These are phyloP conservation scores for Kalmusia sp. DNA, from an alignment of 2,329 filamentous ascomycete species.

Conservation along the genomic window DNA sequence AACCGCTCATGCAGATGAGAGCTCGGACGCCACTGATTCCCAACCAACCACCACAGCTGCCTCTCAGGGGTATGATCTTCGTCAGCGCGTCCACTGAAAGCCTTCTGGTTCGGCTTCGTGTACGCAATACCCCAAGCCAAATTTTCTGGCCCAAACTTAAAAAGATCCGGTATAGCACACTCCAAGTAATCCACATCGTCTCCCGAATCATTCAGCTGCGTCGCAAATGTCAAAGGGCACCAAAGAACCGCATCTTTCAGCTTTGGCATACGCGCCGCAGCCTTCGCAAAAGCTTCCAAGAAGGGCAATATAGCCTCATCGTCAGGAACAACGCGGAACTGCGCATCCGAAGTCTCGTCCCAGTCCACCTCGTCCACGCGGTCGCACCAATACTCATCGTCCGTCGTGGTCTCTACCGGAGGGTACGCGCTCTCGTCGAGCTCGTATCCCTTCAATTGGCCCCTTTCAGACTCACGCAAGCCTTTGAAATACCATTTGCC, in stretches of 20 bases:
- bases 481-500: conserved; percentile 24
- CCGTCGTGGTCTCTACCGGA: conserved; percentile 9
- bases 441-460: conserved; percentile 1
- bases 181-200: not conserved
- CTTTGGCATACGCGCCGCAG: conserved; percentile 18
- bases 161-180: not conserved
- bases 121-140: not conserved
- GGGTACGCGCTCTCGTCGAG: conserved; percentile 13
- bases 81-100: not conserved
- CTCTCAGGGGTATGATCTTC: not conserved
- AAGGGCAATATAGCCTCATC: conserved; percentile 21
- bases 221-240: not conserved
- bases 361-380: not conserved
- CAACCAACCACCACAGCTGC: not conserved
- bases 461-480: not conserved
- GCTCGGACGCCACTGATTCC: not conserved
- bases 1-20: not conserved
- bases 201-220: not conserved
- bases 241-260: not conserved
- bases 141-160: not conserved
- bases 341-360: conserved; percentile 7
- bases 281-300: conserved; percentile 25
- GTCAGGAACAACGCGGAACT: conserved; percentile 21
- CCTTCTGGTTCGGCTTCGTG: not conserved
- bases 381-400: conserved; percentile 5